These are phyloP conservation scores for Alternaria ventricosa DNA, from an alignment of 2,329 filamentous ascomycete species.

Conservation along the genomic window DNA sequence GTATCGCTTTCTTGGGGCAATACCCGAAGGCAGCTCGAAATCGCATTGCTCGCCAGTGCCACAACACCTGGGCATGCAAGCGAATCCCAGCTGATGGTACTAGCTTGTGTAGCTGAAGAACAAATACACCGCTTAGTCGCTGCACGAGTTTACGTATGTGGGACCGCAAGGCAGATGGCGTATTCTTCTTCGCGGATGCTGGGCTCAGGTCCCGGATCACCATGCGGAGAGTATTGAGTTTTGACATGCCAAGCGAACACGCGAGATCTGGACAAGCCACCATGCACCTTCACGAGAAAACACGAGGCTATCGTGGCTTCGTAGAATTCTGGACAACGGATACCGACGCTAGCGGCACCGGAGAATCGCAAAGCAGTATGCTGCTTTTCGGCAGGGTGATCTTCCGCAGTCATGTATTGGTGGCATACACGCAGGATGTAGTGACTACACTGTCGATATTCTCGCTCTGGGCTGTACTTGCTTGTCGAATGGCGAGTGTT, in stretches of 20 bases:
- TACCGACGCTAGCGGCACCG: not conserved
- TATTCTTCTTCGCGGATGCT: not conserved
- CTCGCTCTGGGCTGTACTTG: not conserved
- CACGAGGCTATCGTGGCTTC: not conserved
- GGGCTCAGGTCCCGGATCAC: not conserved
- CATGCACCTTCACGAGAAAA: constrained; percentile 5
- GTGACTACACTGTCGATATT: not conserved
- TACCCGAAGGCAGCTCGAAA: not conserved
- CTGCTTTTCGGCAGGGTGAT: not conserved
- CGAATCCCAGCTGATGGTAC: not conserved
- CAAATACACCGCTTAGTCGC: not conserved
- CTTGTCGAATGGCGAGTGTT: not conserved
- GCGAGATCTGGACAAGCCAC: constrained; percentile 6
- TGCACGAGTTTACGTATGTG: not conserved
- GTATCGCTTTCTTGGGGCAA: not conserved
- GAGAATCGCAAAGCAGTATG: not conserved
- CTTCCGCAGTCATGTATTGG: not conserved
- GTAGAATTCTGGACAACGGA: not conserved
- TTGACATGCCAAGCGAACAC: constrained; percentile 4
- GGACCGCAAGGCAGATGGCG: not conserved
- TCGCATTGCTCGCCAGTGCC: not conserved
- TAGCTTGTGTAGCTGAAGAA: not conserved
- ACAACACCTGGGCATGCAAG: not conserved
- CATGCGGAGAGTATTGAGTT: constrained; percentile 5
- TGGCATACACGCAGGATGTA: not conserved